Evolutionary conservation across 768 basidiomycete species (phyloP), one percentile per base, ranked within the genome.

Genomic region (Tulasnella sp.): DNA sequence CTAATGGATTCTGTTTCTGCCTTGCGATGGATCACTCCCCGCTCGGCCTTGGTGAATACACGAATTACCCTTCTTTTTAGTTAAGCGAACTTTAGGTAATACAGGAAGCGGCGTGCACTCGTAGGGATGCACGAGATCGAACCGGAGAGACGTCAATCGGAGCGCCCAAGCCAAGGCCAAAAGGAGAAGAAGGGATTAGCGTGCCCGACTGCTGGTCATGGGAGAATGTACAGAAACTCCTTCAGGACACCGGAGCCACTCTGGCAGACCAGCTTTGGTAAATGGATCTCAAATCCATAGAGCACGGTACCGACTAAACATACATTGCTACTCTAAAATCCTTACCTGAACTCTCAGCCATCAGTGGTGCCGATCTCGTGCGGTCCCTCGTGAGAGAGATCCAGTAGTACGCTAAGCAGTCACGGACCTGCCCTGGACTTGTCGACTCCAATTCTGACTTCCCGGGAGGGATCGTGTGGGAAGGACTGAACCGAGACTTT

Each of bases 161-260:
- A 67, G 79, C 77, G 75, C 76, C 77, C 69, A 88, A 87, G 75
- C 52, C 52, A 22, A 59, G 32, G 22, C 52, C 52, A 29, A 59
- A 59, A 59, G 52, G 52, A 29, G 91, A 89, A 64, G 94, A 91
- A 7, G 88, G 88, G 0, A 82, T 95, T 65, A 83, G 85, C 22
- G 84, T 98, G 41, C 96, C 97, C 0, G 95, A 95, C 59, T 89
- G 95, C 73, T 99, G 96, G 96, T 93, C 93, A 64, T 98, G 93
- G 92, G 88, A 95, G 79, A 90, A 94, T 75, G 97, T 97, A 40
- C 95, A 95, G 81, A 85, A 89, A 78, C 78, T 99, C 32, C 98
- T 99, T 77, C 80, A 89, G 80, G 87, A 90, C 66, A 96, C 97
- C 1, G 94, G 96, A 73, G 96, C 98, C 26, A 82, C 88, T 8